Conservation (phyloP, 2,329 filamentous ascomycete genomes). For the Aspergillus terreus region DNA sequence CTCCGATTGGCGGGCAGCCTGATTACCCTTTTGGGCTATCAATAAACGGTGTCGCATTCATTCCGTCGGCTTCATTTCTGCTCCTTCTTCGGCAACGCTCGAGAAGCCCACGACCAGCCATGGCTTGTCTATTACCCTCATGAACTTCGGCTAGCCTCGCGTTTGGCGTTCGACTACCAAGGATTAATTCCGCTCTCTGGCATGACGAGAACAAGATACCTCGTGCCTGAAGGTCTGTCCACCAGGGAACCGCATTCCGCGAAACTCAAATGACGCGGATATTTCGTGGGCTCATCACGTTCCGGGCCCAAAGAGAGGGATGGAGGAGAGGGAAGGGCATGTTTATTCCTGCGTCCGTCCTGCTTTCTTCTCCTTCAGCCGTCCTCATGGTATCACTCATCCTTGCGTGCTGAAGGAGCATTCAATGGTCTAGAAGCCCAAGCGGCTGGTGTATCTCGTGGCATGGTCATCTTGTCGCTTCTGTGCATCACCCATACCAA, state of each 20-base stretch:
- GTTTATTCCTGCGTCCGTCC: no score
- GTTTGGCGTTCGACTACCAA: not conserved
- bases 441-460: no score
- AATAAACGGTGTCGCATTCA: not conserved
- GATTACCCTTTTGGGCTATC: not conserved
- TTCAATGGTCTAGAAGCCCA: no score
- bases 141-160: not conserved
- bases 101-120: not conserved
- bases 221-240: not conserved
- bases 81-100: not conserved
- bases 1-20: not conserved
- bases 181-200: not conserved
- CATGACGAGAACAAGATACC: not conserved
- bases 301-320: not conserved
- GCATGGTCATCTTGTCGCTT: no score
- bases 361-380: no score
- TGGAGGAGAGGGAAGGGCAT: not conserved
- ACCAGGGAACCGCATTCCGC: not conserved
- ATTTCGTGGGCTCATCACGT: not conserved
- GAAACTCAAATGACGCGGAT: not conserved
- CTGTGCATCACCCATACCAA: no score
- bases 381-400: no score
- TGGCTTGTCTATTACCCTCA: not conserved
- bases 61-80: not conserved
- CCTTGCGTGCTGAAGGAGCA: no score